These are phyloP conservation scores for Chaetomiaceae sp. DNA, from an alignment of 2,329 filamentous ascomycete species.

Conservation along the genomic window DNA sequence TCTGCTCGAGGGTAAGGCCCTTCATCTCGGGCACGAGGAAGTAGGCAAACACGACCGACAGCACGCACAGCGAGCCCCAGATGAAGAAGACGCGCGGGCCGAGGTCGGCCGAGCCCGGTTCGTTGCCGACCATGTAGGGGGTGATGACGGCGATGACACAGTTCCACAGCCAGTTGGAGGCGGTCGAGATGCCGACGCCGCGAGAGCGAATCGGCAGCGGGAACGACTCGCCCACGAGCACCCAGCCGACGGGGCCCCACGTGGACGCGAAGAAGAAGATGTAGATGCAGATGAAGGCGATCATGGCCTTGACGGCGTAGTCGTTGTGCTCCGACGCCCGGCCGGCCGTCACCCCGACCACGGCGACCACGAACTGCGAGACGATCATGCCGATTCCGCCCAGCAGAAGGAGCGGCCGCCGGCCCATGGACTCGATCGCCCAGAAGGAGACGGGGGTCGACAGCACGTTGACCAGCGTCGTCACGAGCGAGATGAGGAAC, in stretches of 20 bases:
- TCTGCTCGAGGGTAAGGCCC: constrained; percentile 29
- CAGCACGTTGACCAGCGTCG: constrained; percentile 69
- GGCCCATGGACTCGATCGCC: constrained; percentile 64
- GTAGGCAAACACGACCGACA: constrained; percentile 26
- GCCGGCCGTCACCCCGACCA: constrained; percentile 41
- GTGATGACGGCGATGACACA: constrained; percentile 75
- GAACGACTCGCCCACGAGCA: constrained; percentile 71
- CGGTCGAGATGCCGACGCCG: constrained; percentile 61
- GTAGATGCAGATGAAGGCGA: constrained; percentile 73
- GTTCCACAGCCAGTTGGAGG: constrained; percentile 59
- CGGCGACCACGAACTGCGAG: constrained; percentile 65
- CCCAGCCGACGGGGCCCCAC: constrained; percentile 64
- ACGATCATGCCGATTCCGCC: constrained; percentile 67
- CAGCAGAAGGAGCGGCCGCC: constrained; percentile 62
- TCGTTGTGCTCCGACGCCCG: constrained; percentile 36
- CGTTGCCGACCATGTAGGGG: constrained; percentile 64
- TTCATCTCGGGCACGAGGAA: constrained; percentile 32
- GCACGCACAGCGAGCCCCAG: constrained; percentile 27
- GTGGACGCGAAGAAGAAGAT: constrained; percentile 75
- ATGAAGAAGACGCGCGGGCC: constrained; percentile 34
- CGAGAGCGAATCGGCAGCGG: constrained; percentile 70
- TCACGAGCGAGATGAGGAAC: constrained; percentile 69
- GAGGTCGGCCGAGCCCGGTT: constrained; percentile 41
- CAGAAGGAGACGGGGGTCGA: constrained; percentile 70
- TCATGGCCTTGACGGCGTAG: constrained; percentile 47